Evolutionary conservation across 2,329 filamentous ascomycete species (phyloP).

Genomic region (Beauveria sp.): DNA sequence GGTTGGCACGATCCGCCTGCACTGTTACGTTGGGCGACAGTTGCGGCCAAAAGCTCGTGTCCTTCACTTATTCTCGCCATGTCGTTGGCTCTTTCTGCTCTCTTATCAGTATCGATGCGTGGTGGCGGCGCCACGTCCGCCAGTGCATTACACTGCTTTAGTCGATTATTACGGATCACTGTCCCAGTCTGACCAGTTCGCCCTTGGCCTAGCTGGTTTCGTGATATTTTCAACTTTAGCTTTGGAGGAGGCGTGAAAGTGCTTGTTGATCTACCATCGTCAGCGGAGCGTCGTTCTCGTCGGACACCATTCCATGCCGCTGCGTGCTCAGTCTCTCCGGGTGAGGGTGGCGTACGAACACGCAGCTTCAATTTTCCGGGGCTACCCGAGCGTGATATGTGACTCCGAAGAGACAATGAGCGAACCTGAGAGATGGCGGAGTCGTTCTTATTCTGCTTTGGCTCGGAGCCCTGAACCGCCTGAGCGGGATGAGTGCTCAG

Average conservation of each 20-base stretch:
- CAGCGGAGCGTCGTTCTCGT: neutral
- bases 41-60: neutral
- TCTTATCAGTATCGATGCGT: slow-evolving; percentile 11
- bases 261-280: slow-evolving; percentile 9
- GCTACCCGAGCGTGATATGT: slow-evolving; percentile 9
- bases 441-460: neutral
- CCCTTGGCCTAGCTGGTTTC: slow-evolving; percentile 19
- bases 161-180: slow-evolving; percentile 16
- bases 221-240: slow-evolving; percentile 27
- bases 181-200: slow-evolving; percentile 12
- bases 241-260: slow-evolving; percentile 18
- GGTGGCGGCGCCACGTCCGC: slow-evolving; percentile 21
- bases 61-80: neutral
- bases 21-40: slow-evolving; percentile 11
- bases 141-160: slow-evolving; percentile 26
- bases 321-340: neutral
- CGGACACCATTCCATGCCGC: neutral
- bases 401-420: slow-evolving; percentile 6
- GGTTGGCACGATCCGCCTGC: slow-evolving; percentile 14
- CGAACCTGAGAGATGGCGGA: slow-evolving; percentile 11
- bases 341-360: slow-evolving; percentile 17
- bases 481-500: neutral
- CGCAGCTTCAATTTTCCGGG: slow-evolving; percentile 23
- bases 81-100: slow-evolving; percentile 11
- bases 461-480: neutral